Evolutionary conservation across 1,284 basidiomycete genomes (phyloP).

Genomic region (Microbotryum violaceum): DNA sequence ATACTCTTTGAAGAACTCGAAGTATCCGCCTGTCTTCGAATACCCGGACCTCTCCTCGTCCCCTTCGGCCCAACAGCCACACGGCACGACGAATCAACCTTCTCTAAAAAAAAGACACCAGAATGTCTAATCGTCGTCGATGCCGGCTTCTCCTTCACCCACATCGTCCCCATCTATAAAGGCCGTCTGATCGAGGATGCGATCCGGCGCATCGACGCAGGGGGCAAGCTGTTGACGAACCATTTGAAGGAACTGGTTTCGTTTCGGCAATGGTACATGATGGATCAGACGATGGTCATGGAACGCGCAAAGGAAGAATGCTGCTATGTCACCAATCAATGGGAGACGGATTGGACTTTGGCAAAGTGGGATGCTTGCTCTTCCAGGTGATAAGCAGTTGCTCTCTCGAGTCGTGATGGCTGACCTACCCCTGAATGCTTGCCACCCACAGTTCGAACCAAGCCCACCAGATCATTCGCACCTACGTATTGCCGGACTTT

Average conservation of each 20-base stretch:
- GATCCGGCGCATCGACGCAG: slow-evolving; percentile 80
- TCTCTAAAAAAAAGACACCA: slow-evolving; percentile 46
- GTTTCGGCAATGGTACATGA: slow-evolving; percentile 95
- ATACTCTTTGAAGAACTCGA: slow-evolving; percentile 95
- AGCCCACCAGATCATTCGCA: slow-evolving; percentile 56
- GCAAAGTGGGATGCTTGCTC: slow-evolving; percentile 52
- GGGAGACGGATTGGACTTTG: slow-evolving; percentile 63
- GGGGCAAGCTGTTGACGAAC: slow-evolving; percentile 89
- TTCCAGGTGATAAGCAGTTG: too few species aligned
- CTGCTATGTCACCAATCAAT: slow-evolving; percentile 74
- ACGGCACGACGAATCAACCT: slow-evolving; percentile 38
- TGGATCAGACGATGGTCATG: slow-evolving; percentile 88
- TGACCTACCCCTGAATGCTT: not conserved
- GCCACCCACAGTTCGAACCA: slow-evolving; percentile 17
- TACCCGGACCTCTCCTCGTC: slow-evolving; percentile 66
- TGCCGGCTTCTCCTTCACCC: slow-evolving; percentile 85
- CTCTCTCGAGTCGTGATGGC: not conserved
- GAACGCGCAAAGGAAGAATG: slow-evolving; percentile 82
- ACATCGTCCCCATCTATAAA: slow-evolving; percentile 74
- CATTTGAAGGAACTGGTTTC: slow-evolving; percentile 87
- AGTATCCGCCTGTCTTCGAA: slow-evolving; percentile 71
- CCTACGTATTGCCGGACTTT: slow-evolving; percentile 85
- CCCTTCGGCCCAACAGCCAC: slow-evolving; percentile 53
- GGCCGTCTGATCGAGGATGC: slow-evolving; percentile 67
- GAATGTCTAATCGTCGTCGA: slow-evolving; percentile 79